phyloP scores from a whole-genome alignment of 495 filamentous ascomycete genomes.

The Aeminium ludgeri region DNA sequence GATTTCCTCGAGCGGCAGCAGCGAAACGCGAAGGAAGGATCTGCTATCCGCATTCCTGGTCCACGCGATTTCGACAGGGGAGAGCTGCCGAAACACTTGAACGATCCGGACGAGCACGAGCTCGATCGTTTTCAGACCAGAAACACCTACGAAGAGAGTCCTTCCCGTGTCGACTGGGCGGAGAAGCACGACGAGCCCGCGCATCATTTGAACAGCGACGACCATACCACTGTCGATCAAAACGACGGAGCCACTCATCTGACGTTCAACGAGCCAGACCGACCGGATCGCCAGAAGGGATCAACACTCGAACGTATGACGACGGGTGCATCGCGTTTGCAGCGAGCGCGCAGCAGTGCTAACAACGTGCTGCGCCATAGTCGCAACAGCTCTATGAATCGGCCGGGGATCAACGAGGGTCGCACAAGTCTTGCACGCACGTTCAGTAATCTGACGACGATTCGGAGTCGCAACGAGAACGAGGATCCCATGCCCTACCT shows the following conservation, averaged over 20 bases:
- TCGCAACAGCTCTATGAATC: not conserved
- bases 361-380: constrained; percentile 1
- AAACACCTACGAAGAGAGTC: too few relatives aligned
- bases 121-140: constrained; percentile 4
- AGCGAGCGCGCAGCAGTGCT: not conserved
- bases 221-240: constrained; percentile 24
- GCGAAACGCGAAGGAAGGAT: constrained; percentile 50
- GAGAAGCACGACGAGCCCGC: not conserved
- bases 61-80: constrained; percentile 75
- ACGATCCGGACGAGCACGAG: constrained; percentile 26
- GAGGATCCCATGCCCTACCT: constrained; percentile 60
- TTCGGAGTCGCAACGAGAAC: constrained; percentile 25
- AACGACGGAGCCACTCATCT: too few relatives aligned
- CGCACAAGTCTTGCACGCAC: constrained; percentile 18
- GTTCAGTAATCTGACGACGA: constrained; percentile 25
- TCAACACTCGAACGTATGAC: not conserved
- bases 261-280: constrained; percentile 32
- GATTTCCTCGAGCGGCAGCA: constrained; percentile 66
- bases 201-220: constrained; percentile 21
- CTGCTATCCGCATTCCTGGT: constrained; percentile 63
- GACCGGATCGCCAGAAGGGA: constrained; percentile 10
- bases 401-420: not conserved
- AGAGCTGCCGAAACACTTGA: constrained; percentile 45
- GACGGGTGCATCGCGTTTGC: not conserved
- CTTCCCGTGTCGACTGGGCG: too few relatives aligned